Conservation (phyloP, 2,329 filamentous ascomycete species). For the Fusarium acutatum region DNA sequence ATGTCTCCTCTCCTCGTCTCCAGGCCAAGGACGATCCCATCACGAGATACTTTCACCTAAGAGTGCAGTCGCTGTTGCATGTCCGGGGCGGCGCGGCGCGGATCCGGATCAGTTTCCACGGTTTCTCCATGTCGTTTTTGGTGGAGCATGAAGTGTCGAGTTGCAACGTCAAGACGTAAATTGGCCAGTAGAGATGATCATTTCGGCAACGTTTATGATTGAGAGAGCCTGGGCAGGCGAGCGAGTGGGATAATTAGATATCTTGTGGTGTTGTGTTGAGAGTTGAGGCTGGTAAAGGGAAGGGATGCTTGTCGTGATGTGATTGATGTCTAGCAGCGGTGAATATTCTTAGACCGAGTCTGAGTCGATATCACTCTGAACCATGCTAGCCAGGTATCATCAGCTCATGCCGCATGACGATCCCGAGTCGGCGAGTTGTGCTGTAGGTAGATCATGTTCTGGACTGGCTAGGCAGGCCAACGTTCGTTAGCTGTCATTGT, state of each 20-base stretch:
- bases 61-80: constrained; percentile 13
- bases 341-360: constrained; percentile 1
- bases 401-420: constrained; percentile 3
- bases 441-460: neutral
- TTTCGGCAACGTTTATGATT: constrained; percentile 3
- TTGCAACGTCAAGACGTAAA: neutral
- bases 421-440: neutral
- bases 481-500: neutral
- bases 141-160: constrained; percentile 4
- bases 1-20: constrained; percentile 9
- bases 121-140: neutral
- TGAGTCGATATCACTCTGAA: neutral
- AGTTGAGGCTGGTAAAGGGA: constrained; percentile 1
- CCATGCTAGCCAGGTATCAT: constrained; percentile 3
- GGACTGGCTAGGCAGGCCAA: neutral
- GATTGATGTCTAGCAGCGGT: neutral
- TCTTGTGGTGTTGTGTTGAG: neutral
- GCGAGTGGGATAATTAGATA: neutral
- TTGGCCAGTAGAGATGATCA: constrained; percentile 1
- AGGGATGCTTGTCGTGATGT: constrained; percentile 6
- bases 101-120: constrained; percentile 19
- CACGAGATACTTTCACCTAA: constrained; percentile 43
- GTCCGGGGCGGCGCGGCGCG: constrained; percentile 9
- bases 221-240: constrained; percentile 7
- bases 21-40: constrained; percentile 24